phyloP scores from a whole-genome alignment of 306 rosid genomes.

The Styphnolobium japonicum region DNA sequence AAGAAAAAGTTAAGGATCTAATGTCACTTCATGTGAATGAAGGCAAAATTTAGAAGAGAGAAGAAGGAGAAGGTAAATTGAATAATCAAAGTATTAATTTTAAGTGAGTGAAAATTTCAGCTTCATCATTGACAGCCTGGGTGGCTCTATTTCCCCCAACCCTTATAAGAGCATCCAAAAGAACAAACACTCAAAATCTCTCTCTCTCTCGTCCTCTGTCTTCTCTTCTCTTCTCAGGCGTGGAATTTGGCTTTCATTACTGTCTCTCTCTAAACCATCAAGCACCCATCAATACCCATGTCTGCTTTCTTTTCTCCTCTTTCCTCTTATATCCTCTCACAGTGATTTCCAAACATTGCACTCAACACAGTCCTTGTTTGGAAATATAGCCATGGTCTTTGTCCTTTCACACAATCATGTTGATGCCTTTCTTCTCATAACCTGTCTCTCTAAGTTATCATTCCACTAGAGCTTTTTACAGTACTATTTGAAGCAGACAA shows the following conservation, averaged over 20 bases:
- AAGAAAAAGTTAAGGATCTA: slow-evolving; percentile 69
- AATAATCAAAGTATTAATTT: slow-evolving; percentile 24
- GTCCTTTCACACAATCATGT: no score
- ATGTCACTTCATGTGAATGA: slow-evolving; percentile 57
- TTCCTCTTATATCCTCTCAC: slow-evolving; percentile 31
- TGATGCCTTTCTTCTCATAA: no score
- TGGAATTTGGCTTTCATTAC: slow-evolving; percentile 85
- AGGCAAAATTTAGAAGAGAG: slow-evolving; percentile 23
- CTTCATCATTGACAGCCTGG: slow-evolving; percentile 44
- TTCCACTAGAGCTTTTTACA: slow-evolving; percentile 22
- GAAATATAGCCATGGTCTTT: slow-evolving; percentile 1
- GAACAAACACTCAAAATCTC: slow-evolving; percentile 26
- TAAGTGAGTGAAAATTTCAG: slow-evolving; percentile 36
- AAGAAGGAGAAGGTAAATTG: neutral
- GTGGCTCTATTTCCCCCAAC: slow-evolving; percentile 4
- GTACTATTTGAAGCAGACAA: slow-evolving; percentile 53
- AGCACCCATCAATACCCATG: slow-evolving; percentile 49
- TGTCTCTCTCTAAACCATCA: slow-evolving; percentile 50
- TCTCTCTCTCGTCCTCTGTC: slow-evolving; percentile 56
- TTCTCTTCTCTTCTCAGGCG: slow-evolving; percentile 56
- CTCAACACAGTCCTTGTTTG: slow-evolving; percentile 32
- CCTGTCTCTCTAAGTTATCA: no score
- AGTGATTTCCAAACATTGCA: slow-evolving; percentile 25
- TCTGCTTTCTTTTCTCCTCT: slow-evolving; percentile 46
- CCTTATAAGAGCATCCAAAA: slow-evolving; percentile 61